Conservation (phyloP, 345 rosid genomes). For the Noccaea bulbosa region DNA sequence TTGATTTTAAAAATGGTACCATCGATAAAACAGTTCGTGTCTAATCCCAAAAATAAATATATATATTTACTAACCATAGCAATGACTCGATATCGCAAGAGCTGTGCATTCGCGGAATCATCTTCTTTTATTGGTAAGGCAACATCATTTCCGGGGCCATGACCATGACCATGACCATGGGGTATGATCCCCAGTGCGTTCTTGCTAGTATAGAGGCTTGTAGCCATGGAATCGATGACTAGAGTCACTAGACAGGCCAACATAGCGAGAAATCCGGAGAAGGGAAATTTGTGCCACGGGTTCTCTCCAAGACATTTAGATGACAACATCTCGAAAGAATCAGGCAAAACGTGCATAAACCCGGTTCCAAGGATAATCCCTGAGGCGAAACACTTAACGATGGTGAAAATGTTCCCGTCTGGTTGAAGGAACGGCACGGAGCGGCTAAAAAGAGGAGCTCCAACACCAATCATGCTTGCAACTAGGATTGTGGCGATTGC, state of each 20-base stretch:
- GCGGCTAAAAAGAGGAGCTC: constrained; percentile 58
- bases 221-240: constrained; percentile 69
- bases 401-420: constrained; percentile 54
- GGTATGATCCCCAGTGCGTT: constrained; percentile 41
- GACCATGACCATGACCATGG: constrained; percentile 47
- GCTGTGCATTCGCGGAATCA: constrained; percentile 35
- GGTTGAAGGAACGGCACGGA: constrained; percentile 65
- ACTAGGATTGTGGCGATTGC: constrained; percentile 56
- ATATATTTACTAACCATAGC: constrained; percentile 57
- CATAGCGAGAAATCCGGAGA: constrained; percentile 84
- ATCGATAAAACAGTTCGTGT: not conserved
- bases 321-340: constrained; percentile 72
- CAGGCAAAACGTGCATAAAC: constrained; percentile 87
- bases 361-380: constrained; percentile 87
- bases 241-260: constrained; percentile 63
- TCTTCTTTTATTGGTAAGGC: constrained; percentile 37
- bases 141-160: constrained; percentile 23
- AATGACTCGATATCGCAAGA: constrained; percentile 63
- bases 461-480: constrained; percentile 69
- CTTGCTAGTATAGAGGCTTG: constrained; percentile 52
- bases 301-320: constrained; percentile 62
- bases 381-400: constrained; percentile 69
- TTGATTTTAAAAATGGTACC: not conserved
- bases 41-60: too few species aligned
- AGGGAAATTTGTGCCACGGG: constrained; percentile 89